Conservation (phyloP, 768 basidiomycete genomes). For the Suillus alpinus region DNA sequence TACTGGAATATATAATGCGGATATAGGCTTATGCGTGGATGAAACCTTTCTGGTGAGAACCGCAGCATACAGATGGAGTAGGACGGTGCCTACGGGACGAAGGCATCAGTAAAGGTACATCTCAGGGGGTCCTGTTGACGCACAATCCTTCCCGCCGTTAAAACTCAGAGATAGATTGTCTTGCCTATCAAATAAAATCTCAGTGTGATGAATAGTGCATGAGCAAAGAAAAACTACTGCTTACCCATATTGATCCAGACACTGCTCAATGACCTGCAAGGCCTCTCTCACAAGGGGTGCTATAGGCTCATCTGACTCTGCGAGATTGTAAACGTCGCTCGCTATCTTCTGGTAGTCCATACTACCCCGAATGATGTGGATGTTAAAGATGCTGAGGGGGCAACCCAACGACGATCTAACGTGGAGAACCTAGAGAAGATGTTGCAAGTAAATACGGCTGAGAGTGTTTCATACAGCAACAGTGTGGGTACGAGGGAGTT, state of each 20-base stretch:
- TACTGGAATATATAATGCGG: constrained; percentile 84
- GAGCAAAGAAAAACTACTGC: constrained; percentile 28
- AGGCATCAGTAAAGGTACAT: constrained; percentile 5
- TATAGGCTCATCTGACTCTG: constrained; percentile 52
- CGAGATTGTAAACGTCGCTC: constrained; percentile 59
- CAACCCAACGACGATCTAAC: constrained; percentile 4
- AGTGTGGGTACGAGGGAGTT: constrained; percentile 1
- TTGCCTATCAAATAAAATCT: constrained; percentile 40
- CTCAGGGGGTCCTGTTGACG: constrained; percentile 23
- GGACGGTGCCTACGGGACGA: constrained; percentile 73
- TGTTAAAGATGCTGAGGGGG: not conserved
- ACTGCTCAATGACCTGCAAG: constrained; percentile 73
- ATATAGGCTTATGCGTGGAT: constrained; percentile 45
- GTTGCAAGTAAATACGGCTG: constrained; percentile 5
- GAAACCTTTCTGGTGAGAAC: constrained; percentile 50
- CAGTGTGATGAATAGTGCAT: constrained; percentile 2
- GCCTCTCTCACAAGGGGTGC: constrained; percentile 72
- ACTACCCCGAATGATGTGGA: constrained; percentile 7
- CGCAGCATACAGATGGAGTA: constrained; percentile 84
- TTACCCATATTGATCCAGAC: constrained; percentile 79
- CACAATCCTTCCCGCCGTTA: constrained; percentile 99
- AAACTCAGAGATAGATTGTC: constrained; percentile 85
- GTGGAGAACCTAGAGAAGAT: constrained; percentile 8
- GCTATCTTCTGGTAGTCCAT: constrained; percentile 56
- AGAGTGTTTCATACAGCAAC: constrained; percentile 11